Evolutionary conservation across 805 yeast species (phyloP), one percentile per base, ranked within the genome.

Genomic region (Candida sithepensis): DNA sequence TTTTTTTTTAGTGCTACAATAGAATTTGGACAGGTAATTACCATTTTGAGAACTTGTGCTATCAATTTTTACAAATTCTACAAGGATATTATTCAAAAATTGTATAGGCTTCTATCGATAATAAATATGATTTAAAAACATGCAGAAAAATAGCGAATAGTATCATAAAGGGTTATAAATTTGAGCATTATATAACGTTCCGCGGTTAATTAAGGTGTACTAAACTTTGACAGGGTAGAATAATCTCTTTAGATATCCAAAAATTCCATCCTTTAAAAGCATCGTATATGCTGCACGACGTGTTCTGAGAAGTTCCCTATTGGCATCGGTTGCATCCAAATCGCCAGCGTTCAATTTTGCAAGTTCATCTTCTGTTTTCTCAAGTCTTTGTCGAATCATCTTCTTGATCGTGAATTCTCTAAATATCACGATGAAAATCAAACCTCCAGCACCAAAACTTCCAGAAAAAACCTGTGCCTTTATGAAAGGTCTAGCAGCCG

Each of bases 401-500:
- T 68, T 60, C 44, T 70, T 56, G 3, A 83, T 77, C 46, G 77
- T 67, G 65, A 70, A 69, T 53, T 81, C 84, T 53, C 90, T 68
- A 26, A 79, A 61, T 0, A 77, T 63, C 2, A 79, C 44, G 44
- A 57, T 39, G 37, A 79, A 61, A 22, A 80, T 45, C 1, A 78
- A 3, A 2, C 75, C 62, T 0, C 78, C 77, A 9, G 61, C 65
- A 7, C 77, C 59, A 49, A 75, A 80, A 41, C 75, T 66, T 1
- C 88, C 88, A 6, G 81, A 76, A 55, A 80, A 81, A 2, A 82
- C 70, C 57, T 84, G 89, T 2, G 85, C 72, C 53, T 81, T 73
- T 24, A 78, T 63, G 56, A 76, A 84, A 2, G 87, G 86, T 19
- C 34, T 54, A 0, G 49, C 6, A 6, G 48, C 39, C 6, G 42